A percentile compares a stretch with the other conserved stretches of the same genome.
These are phyloP conservation scores for Talaromyces sp. DNA, from an alignment of 2,329 filamentous ascomycete species.

Conservation along the genomic window DNA sequence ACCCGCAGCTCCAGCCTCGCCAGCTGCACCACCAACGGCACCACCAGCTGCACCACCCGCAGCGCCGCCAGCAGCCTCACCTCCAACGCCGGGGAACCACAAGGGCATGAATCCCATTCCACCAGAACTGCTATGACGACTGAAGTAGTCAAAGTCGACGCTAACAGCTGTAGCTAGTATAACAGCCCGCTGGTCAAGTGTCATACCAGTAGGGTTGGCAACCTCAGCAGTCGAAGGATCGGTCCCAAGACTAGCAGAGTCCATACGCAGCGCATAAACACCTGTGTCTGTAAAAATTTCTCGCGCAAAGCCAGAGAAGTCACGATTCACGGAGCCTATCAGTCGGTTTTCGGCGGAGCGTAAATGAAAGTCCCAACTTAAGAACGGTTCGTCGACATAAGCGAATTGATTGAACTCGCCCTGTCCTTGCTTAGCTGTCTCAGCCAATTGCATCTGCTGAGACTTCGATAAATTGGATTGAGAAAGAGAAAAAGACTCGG, in stretches of 20 bases:
- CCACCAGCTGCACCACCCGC: constrained; percentile 41
- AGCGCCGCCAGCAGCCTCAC: constrained; percentile 43
- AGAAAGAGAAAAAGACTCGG: constrained; percentile 45
- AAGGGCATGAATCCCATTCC: constrained; percentile 57
- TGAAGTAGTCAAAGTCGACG: constrained; percentile 70
- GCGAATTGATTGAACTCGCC: constrained; percentile 63
- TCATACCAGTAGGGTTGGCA: constrained; percentile 55
- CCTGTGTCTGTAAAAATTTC: constrained; percentile 69
- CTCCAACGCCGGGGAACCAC: constrained; percentile 51
- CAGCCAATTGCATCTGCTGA: constrained; percentile 50
- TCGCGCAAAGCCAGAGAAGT: constrained; percentile 64
- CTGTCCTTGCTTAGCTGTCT: constrained; percentile 27
- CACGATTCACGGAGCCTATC: constrained; percentile 65
- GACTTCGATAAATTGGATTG: constrained; percentile 53
- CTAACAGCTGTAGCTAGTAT: constrained; percentile 68
- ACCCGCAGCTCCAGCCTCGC: constrained; percentile 38
- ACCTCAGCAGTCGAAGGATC: constrained; percentile 28
- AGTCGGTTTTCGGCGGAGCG: constrained; percentile 53
- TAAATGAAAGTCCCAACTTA: constrained; percentile 68
- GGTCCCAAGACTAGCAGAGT: constrained; percentile 55
- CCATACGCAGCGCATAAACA: constrained; percentile 67
- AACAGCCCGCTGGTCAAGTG: constrained; percentile 65
- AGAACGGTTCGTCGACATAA: constrained; percentile 63
- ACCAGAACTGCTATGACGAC: constrained; percentile 56
- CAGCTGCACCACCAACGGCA: constrained; percentile 42